Evolutionary conservation across 192 early-diverging fungal genomes (phyloP).

Genomic region (Backusella westeae): DNA sequence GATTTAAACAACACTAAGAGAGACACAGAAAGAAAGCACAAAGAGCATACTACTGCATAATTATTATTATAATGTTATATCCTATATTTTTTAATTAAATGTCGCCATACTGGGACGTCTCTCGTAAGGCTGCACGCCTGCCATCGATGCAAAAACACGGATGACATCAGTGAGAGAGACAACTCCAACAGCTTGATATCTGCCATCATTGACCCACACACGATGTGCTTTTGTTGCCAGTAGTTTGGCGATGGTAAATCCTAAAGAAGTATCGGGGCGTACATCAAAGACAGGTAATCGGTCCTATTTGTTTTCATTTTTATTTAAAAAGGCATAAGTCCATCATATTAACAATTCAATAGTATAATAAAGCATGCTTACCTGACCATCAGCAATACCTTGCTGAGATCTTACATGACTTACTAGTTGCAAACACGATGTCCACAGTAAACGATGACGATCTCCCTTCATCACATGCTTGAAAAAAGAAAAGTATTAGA

Average conservation of each 20-base stretch:
- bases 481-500: neutral
- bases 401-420: conserved; percentile 55
- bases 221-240: conserved; percentile 79
- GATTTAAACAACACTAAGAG: neutral
- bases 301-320: conserved; percentile 37
- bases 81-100: neutral
- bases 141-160: conserved; percentile 24
- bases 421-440: conserved; percentile 63
- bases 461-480: conserved; percentile 34
- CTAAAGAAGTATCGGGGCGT: conserved; percentile 61
- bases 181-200: conserved; percentile 58
- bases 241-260: conserved; percentile 69
- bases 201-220: conserved; percentile 70
- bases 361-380: conserved; percentile 17
- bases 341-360: neutral
- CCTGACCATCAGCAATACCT: conserved; percentile 65
- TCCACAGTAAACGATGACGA: conserved; percentile 45
- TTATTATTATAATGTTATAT: neutral
- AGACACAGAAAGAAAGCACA: neutral
- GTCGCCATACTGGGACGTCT: neutral
- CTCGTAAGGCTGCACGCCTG: neutral
- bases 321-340: neutral
- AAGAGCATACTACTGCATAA: neutral
- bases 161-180: conserved; percentile 78
- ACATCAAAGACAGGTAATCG: conserved; percentile 74